A percentile compares a stretch with the other conserved stretches of the same genome.
Conservation (phyloP, 1,139 yeast species). For the Saccharomycopsis crataegensis region DNA sequence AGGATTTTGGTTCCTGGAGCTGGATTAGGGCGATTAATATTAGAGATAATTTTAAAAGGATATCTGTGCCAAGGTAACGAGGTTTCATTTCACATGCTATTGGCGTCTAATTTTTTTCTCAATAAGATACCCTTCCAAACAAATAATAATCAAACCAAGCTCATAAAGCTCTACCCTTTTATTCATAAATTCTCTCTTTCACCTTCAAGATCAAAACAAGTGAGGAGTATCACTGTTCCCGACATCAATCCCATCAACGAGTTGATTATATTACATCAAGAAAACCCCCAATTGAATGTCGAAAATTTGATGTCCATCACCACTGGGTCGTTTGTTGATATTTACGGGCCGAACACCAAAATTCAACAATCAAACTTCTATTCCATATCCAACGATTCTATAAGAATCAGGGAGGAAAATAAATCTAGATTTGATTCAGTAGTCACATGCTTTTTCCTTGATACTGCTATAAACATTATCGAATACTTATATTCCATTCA, state of each 20-base stretch:
- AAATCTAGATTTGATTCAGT: constrained; percentile 43
- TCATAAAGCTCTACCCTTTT: constrained; percentile 42
- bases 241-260: constrained; percentile 40
- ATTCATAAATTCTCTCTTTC: constrained; percentile 47
- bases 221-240: constrained; percentile 46
- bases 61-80: constrained; percentile 82
- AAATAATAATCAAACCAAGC: constrained; percentile 20
- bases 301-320: constrained; percentile 64
- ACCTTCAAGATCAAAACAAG: constrained; percentile 37
- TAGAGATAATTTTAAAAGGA: constrained; percentile 61
- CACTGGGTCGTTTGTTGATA: constrained; percentile 73
- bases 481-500: constrained; percentile 58
- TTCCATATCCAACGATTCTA: constrained; percentile 30
- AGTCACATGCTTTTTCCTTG: constrained; percentile 71
- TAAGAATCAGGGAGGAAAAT: constrained; percentile 36
- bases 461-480: constrained; percentile 67
- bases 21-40: constrained; percentile 74
- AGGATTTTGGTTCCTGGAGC: constrained; percentile 72
- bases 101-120: constrained; percentile 57
- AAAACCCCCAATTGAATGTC: constrained; percentile 37
- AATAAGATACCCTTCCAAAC: constrained; percentile 39
- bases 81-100: constrained; percentile 72
- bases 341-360: constrained; percentile 48
- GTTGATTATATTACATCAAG: constrained; percentile 25
- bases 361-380: constrained; percentile 28